These are phyloP conservation scores for Trametes sp. DNA, from an alignment of 1,284 basidiomycete genomes.

Conservation along the genomic window DNA sequence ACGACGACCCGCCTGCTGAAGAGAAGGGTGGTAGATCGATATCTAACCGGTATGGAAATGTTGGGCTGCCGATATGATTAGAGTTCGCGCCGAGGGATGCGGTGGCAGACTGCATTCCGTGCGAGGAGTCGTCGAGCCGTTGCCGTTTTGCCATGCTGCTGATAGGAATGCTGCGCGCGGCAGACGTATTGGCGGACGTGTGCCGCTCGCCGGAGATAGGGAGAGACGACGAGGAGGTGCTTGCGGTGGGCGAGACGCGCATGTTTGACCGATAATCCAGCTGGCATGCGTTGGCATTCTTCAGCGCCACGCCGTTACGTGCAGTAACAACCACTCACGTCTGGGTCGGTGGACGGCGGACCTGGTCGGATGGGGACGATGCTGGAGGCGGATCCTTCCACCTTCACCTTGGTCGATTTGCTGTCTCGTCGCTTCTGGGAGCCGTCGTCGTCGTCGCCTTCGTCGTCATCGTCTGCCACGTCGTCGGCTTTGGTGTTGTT, in stretches of 20 bases:
- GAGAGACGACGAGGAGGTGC: constrained; percentile 36
- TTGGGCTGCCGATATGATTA: constrained; percentile 24
- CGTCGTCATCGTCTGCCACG: constrained; percentile 55
- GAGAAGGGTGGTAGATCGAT: constrained; percentile 36
- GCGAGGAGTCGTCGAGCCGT: constrained; percentile 31
- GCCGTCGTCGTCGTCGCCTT: constrained; percentile 45
- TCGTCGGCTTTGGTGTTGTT: constrained; percentile 47
- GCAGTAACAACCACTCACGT: constrained; percentile 29
- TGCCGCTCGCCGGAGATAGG: constrained; percentile 45
- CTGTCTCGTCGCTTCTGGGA: constrained; percentile 35
- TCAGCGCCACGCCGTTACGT: neutral
- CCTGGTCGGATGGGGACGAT: constrained; percentile 38
- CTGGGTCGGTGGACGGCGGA: constrained; percentile 32
- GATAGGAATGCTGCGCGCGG: constrained; percentile 30
- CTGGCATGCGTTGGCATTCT: constrained; percentile 24
- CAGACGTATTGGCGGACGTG: constrained; percentile 28
- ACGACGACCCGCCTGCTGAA: constrained; percentile 2
- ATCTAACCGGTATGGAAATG: constrained; percentile 41
- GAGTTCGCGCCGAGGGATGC: constrained; percentile 22
- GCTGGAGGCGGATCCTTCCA: constrained; percentile 27
- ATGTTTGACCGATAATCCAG: constrained; percentile 36
- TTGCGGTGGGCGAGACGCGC: constrained; percentile 33
- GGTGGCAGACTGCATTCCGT: constrained; percentile 27
- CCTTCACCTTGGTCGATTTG: constrained; percentile 34
- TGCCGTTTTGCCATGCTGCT: constrained; percentile 36